These are phyloP conservation scores for Coemansia sp. DNA, from an alignment of 192 early-diverging fungal genomes.

Conservation along the genomic window DNA sequence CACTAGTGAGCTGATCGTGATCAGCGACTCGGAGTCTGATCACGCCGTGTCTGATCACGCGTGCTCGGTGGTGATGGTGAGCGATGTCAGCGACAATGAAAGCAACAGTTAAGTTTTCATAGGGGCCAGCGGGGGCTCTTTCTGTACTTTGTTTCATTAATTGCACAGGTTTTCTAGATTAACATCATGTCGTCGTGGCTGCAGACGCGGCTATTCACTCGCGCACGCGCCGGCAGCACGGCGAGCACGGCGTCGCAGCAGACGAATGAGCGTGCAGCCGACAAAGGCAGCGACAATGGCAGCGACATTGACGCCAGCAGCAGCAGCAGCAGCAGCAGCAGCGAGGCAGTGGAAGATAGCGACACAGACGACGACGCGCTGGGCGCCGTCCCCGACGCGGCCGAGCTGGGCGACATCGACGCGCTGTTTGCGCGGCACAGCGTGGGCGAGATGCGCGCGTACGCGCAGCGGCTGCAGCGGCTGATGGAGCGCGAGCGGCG, in stretches of 20 bases:
- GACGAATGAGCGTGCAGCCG: neutral
- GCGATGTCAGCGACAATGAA: neutral
- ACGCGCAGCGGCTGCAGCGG: slow-evolving; percentile 26
- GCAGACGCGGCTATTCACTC: slow-evolving; percentile 5
- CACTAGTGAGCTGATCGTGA: slow-evolving; percentile 16
- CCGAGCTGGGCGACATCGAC: slow-evolving; percentile 12
- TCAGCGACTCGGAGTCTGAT: slow-evolving; percentile 34
- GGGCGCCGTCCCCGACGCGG: slow-evolving; percentile 7
- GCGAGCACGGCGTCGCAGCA: slow-evolving; percentile 3
- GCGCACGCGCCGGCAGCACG: neutral
- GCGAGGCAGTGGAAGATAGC: neutral
- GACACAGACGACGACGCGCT: slow-evolving; percentile 8
- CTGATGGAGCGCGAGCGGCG: slow-evolving; percentile 22
- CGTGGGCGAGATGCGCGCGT: slow-evolving; percentile 32
- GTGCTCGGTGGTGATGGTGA: neutral
- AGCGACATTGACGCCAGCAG: slow-evolving; percentile 4
- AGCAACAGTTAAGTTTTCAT: too few relatives aligned
- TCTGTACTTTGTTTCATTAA: too few relatives aligned
- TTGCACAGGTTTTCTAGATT: neutral
- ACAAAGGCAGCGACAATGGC: neutral
- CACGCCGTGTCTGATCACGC: slow-evolving; percentile 15
- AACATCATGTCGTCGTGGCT: slow-evolving; percentile 3
- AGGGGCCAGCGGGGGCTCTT: too few relatives aligned
- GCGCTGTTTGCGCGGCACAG: slow-evolving; percentile 31
- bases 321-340: neutral